Evolutionary conservation across 2,329 filamentous ascomycete species (phyloP), one percentile per base, ranked within the genome.

Genomic region (Trichophyton mentagrophytes): DNA sequence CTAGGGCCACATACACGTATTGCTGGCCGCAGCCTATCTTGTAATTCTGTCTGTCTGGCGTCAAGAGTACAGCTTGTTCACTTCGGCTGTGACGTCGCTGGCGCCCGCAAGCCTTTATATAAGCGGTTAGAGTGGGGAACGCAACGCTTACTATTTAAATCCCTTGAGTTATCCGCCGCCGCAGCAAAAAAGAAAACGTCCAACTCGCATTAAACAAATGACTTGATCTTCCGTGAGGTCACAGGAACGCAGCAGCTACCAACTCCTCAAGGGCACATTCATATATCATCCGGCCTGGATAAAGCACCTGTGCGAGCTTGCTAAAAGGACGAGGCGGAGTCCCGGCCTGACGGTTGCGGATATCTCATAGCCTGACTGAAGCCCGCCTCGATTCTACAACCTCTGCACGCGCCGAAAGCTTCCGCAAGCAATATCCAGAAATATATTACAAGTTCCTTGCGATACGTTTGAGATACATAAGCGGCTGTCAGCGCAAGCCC

Each of bases 231-330:
- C 27, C 51, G 15, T 25, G 46, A 36, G 33, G 51, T 55, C 51
- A 55, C 51, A 55, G 30, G 51, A 55, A 55, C 51, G 9, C 25
- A 55, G 51, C 51, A 55, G 51, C 51, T 55, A 55, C 27, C 25
- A 55, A n/a, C 51, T 2, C 36, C 51, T 9, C 27, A 55, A 55
- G 51, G 20, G n/a, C 51, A 55, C 30, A 36, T 55, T 27, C 51
- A 33, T 55, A 33, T 55, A 55, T 55, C 51, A 55, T 55, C 51
- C n/a, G 51, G 51, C 51, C 51, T 55, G 51, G 20, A 33, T 36
- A 36, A 27, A 55, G 25, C 33, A 20, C 25, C 30, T 20, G 25
- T 20, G 25, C 36, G 15, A 55, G 15, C 25, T 22, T 33, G 25
- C 30, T 53, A n/a, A 53, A 27, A 53, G 27, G 47, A 22, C n/a